phyloP scores from a whole-genome alignment of 2,329 filamentous ascomycete species.

The Xylariaceae sp. region DNA sequence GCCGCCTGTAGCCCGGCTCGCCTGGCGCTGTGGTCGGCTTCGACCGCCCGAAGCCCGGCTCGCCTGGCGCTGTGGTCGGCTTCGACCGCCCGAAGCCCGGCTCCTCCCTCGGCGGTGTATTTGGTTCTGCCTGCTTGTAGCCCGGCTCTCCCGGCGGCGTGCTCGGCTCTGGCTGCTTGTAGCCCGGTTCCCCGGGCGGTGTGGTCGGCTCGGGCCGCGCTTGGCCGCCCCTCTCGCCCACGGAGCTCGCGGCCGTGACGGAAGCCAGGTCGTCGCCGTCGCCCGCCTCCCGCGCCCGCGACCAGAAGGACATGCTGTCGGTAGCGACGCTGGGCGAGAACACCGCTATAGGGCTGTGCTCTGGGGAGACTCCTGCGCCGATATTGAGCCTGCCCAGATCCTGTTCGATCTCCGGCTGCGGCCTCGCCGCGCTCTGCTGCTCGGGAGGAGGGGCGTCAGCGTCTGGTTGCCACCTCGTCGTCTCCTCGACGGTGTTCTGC shows the following conservation, averaged over 20 bases:
- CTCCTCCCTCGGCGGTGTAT: constrained; percentile 1
- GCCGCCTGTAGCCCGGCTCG: constrained; percentile 10
- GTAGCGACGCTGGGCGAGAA: constrained; percentile 17
- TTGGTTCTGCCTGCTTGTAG: constrained; percentile 8
- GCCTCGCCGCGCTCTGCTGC: neutral
- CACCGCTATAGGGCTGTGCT: constrained; percentile 1
- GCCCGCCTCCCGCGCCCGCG: constrained; percentile 12
- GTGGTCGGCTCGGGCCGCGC: neutral
- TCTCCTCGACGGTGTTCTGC: neutral
- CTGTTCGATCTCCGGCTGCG: neutral
- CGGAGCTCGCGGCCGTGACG: constrained; percentile 18
- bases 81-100: constrained; percentile 7
- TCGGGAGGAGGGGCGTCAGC: no score
- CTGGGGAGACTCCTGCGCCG: neutral
- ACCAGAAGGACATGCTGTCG: constrained; percentile 21
- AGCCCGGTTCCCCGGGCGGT: no score
- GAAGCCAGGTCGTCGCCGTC: constrained; percentile 14
- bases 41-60: constrained; percentile 7
- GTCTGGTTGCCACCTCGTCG: no score
- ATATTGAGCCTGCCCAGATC: constrained; percentile 6
- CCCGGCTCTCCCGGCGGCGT: no score
- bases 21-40: neutral
- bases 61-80: neutral
- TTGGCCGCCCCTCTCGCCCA: constrained; percentile 9
- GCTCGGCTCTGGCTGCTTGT: no score